These are phyloP conservation scores for Talaromyces thailandensis DNA, from an alignment of 495 filamentous ascomycete genomes.

Conservation along the genomic window DNA sequence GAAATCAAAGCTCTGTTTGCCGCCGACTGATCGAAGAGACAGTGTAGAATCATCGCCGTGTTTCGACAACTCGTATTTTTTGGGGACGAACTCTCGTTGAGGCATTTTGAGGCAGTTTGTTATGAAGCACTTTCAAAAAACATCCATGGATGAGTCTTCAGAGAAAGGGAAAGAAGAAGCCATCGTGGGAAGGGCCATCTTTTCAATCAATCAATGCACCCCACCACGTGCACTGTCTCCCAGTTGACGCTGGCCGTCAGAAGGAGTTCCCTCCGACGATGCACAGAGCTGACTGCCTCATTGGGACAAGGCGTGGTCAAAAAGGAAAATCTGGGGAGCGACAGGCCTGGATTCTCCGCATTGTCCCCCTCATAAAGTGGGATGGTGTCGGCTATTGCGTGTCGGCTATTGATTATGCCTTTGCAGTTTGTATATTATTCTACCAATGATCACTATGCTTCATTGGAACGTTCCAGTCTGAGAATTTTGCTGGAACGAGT, in stretches of 20 bases:
- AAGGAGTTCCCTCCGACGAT: background rate
- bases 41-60: constrained; percentile 20
- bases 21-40: constrained; percentile 31
- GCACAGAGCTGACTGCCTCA: background rate
- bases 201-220: background rate
- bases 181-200: background rate
- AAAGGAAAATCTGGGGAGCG: background rate
- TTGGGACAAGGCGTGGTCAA: background rate
- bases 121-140: background rate
- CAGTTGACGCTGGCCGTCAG: no score
- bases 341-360: background rate
- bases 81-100: constrained; percentile 43
- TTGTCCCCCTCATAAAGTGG: background rate
- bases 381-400: background rate
- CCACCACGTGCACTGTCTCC: background rate
- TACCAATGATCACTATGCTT: background rate
- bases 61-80: constrained; percentile 25
- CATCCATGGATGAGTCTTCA: background rate
- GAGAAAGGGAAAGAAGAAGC: constrained; percentile 8
- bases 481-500: background rate
- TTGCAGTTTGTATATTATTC: no score
- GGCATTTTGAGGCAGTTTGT: constrained; percentile 36
- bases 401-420: background rate
- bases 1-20: constrained; percentile 37
- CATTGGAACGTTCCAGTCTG: background rate